Base-by-base conservation (phyloP, 371 early-diverging fungal species). In the Blakeslea trispora region DNA sequence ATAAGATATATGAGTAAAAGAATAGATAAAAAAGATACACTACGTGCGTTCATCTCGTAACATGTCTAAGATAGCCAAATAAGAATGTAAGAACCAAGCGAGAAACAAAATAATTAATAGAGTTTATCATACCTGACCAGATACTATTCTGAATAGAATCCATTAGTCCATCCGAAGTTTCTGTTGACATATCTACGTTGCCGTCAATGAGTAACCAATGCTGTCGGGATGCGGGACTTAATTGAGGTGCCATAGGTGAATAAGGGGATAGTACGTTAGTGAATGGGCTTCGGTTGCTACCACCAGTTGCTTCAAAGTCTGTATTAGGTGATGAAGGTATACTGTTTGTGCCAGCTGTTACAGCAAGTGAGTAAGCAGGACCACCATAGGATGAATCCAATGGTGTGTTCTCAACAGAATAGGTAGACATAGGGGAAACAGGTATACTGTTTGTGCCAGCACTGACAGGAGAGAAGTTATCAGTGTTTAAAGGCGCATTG, bases 171-270 rank as follows among this genome's bases (percentile, higher is more conserved):
- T 65, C 68, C 15, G 75, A 72, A 17, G 65, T 52, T 17, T 75
- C 75, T 5, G 51, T 46, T 6, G 75, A 59, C 70, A 75, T 75
- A 8, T 59, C 59, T 2, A 55, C 47, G 63, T 68, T 68, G 39
- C 72, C 72, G 45, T 72, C 72, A 28, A 68, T 69, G 15, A 72
- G 34, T 31, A 61, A 41, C 70, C 72, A 72, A 28, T 63, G 67
- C 19, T 53, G 68, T 28, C 67, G 55, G 6, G 59, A 52, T 4
- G 60, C 28, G 34, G 66, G 66, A 18, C 66, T 66, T 0, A 62
- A 34, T 7, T 45, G 41, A 35, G 45, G 28, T 37, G 60, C 42
- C 10, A 46, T n/a, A 1, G 60, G 55, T 11, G 70, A 59, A 13
- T 59, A 50, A 24, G 66, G 63, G 1, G 57, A 65, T 14, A 63